Percentiles rank a stretch among this genome's conserved stretches.
phyloP scores from a whole-genome alignment of 257 asterid genomes.

The Coffea canephora region DNA sequence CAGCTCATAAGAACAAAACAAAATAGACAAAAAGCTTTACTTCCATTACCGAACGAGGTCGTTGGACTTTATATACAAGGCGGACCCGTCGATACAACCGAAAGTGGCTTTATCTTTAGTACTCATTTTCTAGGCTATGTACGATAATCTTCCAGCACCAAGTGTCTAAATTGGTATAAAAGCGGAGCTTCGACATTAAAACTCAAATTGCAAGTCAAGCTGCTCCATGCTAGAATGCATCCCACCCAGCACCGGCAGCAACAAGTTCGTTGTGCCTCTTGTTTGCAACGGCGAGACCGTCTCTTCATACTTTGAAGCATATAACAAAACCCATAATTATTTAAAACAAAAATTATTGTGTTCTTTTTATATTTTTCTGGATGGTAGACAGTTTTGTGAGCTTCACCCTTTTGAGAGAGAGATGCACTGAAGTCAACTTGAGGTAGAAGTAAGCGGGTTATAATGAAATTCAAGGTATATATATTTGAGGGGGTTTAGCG shows the following conservation, averaged over 20 bases:
- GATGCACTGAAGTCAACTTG: neutral
- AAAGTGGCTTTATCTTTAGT: neutral
- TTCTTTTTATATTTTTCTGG: neutral
- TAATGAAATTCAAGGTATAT: too few relatives aligned
- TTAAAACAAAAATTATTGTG: neutral
- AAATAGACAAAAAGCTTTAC: neutral
- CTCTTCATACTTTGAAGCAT: slow-evolving; percentile 82
- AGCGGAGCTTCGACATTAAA: neutral
- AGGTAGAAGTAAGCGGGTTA: too few relatives aligned
- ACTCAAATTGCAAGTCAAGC: neutral
- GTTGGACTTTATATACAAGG: neutral
- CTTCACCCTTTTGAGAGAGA: neutral
- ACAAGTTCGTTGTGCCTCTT: slow-evolving; percentile 73
- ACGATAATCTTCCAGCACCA: neutral
- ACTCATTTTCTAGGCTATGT: slow-evolving; percentile 2
- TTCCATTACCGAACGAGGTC: too few relatives aligned
- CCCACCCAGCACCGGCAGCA: neutral
- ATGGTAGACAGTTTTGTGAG: neutral
- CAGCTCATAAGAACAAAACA: neutral
- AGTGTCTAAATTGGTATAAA: neutral
- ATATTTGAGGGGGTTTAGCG: too few relatives aligned
- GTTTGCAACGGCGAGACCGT: slow-evolving; percentile 53
- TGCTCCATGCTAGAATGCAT: slow-evolving; percentile 11
- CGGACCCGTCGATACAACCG: neutral
- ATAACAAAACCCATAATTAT: slow-evolving; percentile 91